phyloP scores from a whole-genome alignment of 176 grass and related monocot species.

The Paspalum notatum region DNA sequence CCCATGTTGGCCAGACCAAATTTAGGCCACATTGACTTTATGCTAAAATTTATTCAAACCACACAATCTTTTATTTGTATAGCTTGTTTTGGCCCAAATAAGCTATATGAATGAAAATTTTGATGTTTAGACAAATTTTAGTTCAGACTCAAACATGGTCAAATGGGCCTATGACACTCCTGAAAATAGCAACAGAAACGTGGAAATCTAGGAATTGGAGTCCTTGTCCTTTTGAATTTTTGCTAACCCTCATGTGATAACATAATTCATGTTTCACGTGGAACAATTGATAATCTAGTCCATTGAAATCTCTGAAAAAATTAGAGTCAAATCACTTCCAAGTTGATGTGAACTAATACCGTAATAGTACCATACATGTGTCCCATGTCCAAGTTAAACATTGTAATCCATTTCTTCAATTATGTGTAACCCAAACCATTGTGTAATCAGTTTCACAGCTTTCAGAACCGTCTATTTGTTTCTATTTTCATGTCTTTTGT shows the following conservation, averaged over 20 bases:
- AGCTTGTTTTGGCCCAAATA: too few species aligned
- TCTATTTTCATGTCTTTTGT: neutral
- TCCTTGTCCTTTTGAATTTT: neutral
- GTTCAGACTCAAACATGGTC: too few species aligned
- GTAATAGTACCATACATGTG: neutral
- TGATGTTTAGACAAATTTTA: too few species aligned
- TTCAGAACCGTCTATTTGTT: constrained; percentile 8
- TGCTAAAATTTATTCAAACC: too few species aligned
- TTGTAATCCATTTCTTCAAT: neutral
- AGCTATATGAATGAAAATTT: too few species aligned
- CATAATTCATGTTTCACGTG: neutral
- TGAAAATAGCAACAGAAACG: neutral
- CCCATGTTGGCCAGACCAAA: too few species aligned
- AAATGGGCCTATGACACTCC: too few species aligned
- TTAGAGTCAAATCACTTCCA: neutral
- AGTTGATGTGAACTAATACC: neutral
- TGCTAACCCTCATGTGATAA: neutral
- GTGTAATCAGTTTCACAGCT: neutral
- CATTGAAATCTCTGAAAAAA: constrained; percentile 7
- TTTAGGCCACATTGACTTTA: too few species aligned
- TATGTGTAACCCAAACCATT: neutral
- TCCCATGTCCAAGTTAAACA: constrained; percentile 4
- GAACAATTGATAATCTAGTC: constrained; percentile 19
- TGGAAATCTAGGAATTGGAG: constrained; percentile 5
- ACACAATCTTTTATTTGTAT: too few species aligned